Evolutionary conservation across 2,329 filamentous ascomycete genomes (phyloP), one percentile per base, ranked within the genome.

Genomic region (Fusarium kyushuense): DNA sequence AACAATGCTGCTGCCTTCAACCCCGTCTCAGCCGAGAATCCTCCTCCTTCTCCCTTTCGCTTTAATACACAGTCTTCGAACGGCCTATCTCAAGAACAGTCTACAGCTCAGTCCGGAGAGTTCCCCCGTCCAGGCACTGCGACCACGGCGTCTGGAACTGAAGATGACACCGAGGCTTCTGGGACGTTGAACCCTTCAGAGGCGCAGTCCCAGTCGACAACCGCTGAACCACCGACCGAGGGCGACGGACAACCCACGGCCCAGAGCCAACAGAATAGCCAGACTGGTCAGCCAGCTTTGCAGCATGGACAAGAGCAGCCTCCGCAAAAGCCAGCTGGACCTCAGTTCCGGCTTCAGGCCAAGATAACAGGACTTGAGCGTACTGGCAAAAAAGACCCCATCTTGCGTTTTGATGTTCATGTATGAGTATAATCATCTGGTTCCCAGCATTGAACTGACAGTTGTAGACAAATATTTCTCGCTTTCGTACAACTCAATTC

Each of bases 401-500:
- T 98, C 70, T 81, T 99, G 63, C 89, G 93, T 73, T 99, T 99
- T 77, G 96, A 99, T 81, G 93, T 98, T 67, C 93, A 99, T 81
- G 96, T 98, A 89, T 36, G 74, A 72, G 17, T 53, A 30, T 36
- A 27, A 32, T 29, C 19, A n/a, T 52, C 16, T 46, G 53, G 10
- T 35, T 23, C 13, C 16, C 35, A 17, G 43, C 19, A 47, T 29
- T 43, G n/a, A 27, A 56, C 74, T 78, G 65, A 77, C 73, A 70
- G 49, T 16, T 40, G 5, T 58, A 99, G 96, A 99, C 96, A 70
- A 99, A 99, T 80, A 91, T 99, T n/a, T 94, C 95, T 54, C 95
- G 95, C 72, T 99, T 97, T 80, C 89, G 96, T 74, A 99, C 96
- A 1, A 99, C 96, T 7, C 96, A 99, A 79, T 99, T 97, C 82